Percentiles rank a stretch among this genome's conserved stretches.
Conservation (phyloP, 306 rosid species). For the Hylodesmum podocarpum region DNA sequence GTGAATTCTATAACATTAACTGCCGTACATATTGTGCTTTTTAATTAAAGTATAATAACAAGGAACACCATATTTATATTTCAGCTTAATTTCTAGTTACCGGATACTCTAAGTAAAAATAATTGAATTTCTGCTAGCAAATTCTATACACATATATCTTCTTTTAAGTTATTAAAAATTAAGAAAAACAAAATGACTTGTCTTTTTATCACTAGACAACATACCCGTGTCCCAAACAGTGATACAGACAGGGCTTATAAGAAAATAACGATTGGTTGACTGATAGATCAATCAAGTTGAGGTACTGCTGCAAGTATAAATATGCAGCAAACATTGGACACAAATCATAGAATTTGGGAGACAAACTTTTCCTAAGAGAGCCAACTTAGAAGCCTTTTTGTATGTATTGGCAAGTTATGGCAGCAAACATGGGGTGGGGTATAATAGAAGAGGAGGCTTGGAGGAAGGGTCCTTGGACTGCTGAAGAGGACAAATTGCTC, state of each 20-base stretch:
- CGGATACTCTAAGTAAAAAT: too few species aligned
- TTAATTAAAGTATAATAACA: too few species aligned
- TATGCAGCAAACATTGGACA: conserved; percentile 46
- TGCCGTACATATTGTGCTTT: too few species aligned
- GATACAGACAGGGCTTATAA: conserved; percentile 38
- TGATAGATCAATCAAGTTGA: conserved; percentile 33
- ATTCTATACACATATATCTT: too few species aligned
- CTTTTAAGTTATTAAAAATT: too few species aligned
- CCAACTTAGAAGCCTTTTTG: conserved; percentile 1
- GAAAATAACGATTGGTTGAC: conserved; percentile 56
- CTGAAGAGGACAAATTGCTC: conserved; percentile 86
- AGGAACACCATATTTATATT: too few species aligned
- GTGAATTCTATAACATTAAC: too few species aligned
- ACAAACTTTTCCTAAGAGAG: background rate
- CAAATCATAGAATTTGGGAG: conserved; percentile 34
- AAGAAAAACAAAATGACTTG: background rate
- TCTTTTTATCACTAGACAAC: background rate
- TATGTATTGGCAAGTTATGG: conserved; percentile 65
- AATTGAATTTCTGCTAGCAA: too few species aligned
- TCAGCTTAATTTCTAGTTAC: too few species aligned
- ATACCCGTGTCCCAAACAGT: conserved; percentile 32
- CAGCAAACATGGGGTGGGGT: conserved; percentile 68
- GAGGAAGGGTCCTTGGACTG: conserved; percentile 99
- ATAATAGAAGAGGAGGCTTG: conserved; percentile 68
- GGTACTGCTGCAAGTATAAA: conserved; percentile 58